These are phyloP conservation scores for Globisporangium irregulare DNA, from an alignment of 352 stramenopile genomes.

Conservation along the genomic window DNA sequence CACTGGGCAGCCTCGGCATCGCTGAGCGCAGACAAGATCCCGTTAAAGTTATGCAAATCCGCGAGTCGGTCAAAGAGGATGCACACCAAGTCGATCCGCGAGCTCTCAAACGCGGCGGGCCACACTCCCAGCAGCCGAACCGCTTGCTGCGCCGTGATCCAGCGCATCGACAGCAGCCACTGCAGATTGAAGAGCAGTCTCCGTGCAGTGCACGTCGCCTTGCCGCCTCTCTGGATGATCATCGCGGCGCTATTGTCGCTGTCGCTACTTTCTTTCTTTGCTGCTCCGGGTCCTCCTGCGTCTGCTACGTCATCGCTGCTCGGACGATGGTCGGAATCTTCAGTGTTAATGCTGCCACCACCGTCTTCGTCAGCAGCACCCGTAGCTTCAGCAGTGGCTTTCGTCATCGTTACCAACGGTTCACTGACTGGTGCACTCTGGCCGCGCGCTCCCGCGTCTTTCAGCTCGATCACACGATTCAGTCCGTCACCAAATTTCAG, in stretches of 20 bases:
- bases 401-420: background rate
- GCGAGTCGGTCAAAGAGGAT: constrained; percentile 65
- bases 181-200: constrained; percentile 69
- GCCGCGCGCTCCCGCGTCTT: background rate
- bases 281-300: background rate
- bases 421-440: constrained; percentile 8
- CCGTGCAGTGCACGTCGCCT: constrained; percentile 50
- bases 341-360: background rate
- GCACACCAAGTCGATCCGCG: constrained; percentile 62
- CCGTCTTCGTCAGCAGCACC: background rate
- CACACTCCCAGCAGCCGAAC: constrained; percentile 45
- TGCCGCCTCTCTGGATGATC: constrained; percentile 28
- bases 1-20: constrained; percentile 59
- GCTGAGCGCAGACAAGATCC: constrained; percentile 49
- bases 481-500: constrained; percentile 57
- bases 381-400: background rate
- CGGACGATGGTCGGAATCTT: background rate
- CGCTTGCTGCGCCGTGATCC: constrained; percentile 63
- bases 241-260: constrained; percentile 20
- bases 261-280: constrained; percentile 24
- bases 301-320: constrained; percentile 12
- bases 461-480: constrained; percentile 42
- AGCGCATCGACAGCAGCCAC: constrained; percentile 66
- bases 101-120: constrained; percentile 40
- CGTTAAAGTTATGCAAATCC: constrained; percentile 72